phyloP scores from a whole-genome alignment of 108 stramenopile genomes.

The Thalassiosira profunda region DNA sequence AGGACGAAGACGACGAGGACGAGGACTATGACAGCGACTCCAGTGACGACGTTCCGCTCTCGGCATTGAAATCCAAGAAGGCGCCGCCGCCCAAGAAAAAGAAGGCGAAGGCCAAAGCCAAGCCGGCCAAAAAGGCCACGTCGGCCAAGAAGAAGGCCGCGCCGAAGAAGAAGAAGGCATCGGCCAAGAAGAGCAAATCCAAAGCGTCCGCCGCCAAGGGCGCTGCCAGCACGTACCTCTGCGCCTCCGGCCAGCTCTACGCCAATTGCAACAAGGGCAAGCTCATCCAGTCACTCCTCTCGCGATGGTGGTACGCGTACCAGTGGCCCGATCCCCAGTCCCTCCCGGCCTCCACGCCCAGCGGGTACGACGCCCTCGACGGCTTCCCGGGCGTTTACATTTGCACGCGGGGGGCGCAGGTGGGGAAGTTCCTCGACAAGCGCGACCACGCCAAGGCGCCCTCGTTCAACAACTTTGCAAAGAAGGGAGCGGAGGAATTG shows the following conservation, averaged over 20 bases:
- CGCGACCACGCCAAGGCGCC: constrained; percentile 70
- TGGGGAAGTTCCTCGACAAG: constrained; percentile 78
- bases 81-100: constrained; percentile 41
- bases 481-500: constrained; percentile 72
- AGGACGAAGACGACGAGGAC: constrained; percentile 34
- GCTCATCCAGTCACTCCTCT: constrained; percentile 87
- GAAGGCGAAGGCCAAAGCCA: constrained; percentile 41
- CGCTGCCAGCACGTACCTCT: constrained; percentile 55
- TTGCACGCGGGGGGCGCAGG: constrained; percentile 74
- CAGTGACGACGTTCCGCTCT: constrained; percentile 76
- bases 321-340: constrained; percentile 78
- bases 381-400: constrained; percentile 96
- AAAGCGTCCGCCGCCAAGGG: constrained; percentile 10
- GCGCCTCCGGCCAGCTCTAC: constrained; percentile 52
- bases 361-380: constrained; percentile 88
- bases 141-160: constrained; percentile 40
- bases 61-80: constrained; percentile 49
- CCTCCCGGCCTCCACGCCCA: constrained; percentile 63
- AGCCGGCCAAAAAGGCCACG: constrained; percentile 11
- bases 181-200: constrained; percentile 14
- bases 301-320: constrained; percentile 98
- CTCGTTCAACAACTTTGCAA: constrained; percentile 72
- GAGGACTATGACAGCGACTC: constrained; percentile 26
- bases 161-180: constrained; percentile 36
- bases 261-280: constrained; percentile 75